Evolutionary conservation across 768 basidiomycete genomes (phyloP).

Genomic region (Asterophora parasitica): DNA sequence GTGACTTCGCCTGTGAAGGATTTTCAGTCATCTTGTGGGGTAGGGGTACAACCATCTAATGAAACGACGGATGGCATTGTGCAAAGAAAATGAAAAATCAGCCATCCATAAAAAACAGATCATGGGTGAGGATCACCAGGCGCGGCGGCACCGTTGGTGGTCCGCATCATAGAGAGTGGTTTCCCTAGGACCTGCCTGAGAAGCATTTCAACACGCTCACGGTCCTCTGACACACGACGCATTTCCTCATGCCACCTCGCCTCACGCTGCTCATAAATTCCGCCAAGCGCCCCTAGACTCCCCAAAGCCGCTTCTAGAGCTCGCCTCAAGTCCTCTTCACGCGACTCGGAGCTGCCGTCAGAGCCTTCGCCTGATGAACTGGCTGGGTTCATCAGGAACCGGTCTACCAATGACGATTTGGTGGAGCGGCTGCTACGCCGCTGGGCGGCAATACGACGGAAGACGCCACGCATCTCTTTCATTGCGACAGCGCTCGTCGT

Average conservation of each 20-base stretch:
- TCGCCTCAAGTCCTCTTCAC: slow-evolving; percentile 62
- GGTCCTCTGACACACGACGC: slow-evolving; percentile 56
- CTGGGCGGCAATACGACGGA: slow-evolving; percentile 54
- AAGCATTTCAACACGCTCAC: slow-evolving; percentile 61
- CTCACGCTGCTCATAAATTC: slow-evolving; percentile 66
- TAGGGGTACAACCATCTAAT: no score
- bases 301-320: slow-evolving; percentile 65
- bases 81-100: no score
- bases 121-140: no score
- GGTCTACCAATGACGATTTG: slow-evolving; percentile 40
- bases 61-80: no score
- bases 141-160: slow-evolving; percentile 1
- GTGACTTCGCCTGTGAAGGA: no score
- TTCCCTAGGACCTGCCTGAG: slow-evolving; percentile 58
- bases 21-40: no score
- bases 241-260: slow-evolving; percentile 70
- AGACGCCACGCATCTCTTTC: slow-evolving; percentile 48
- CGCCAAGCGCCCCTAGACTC: slow-evolving; percentile 57
- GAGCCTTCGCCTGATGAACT: slow-evolving; percentile 48
- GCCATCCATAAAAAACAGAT: no score
- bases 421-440: slow-evolving; percentile 43
- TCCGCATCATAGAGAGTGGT: background rate
- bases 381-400: slow-evolving; percentile 44
- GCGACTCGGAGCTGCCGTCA: slow-evolving; percentile 44
- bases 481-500: slow-evolving; percentile 46